A percentile compares a stretch with the other conserved stretches of the same genome.
Conservation (phyloP, 805 yeast genomes). For the Torulaspora gathmanii region DNA sequence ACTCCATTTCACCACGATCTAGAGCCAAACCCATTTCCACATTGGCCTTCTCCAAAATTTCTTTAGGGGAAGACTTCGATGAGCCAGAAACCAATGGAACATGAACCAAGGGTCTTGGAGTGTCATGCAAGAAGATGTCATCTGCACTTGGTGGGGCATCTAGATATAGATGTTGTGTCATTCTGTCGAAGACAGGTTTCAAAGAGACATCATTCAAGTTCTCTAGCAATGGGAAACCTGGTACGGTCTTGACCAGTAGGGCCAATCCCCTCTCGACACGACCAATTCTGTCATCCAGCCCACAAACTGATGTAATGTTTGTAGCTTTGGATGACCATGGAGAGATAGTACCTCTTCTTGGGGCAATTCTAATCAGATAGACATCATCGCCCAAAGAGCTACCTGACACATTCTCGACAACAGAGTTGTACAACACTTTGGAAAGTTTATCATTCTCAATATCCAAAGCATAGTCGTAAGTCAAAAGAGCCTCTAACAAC, state of each 20-base stretch:
- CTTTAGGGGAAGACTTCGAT: slow-evolving; percentile 35
- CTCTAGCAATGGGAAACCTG: slow-evolving; percentile 62
- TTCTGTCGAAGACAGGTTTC: slow-evolving; percentile 79
- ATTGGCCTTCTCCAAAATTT: slow-evolving; percentile 70
- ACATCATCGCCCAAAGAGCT: slow-evolving; percentile 40
- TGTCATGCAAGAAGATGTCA: slow-evolving; percentile 72
- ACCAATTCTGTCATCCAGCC: slow-evolving; percentile 62
- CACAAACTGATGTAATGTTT: slow-evolving; percentile 85
- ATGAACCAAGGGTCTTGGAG: slow-evolving; percentile 76
- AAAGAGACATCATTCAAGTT: slow-evolving; percentile 53
- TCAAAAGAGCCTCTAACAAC: slow-evolving; percentile 57
- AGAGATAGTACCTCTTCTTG: slow-evolving; percentile 93
- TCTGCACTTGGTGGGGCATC: slow-evolving; percentile 57
- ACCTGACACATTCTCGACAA: slow-evolving; percentile 21
- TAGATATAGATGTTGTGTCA: slow-evolving; percentile 76
- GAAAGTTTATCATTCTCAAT: slow-evolving; percentile 38
- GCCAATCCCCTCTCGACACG: slow-evolving; percentile 91
- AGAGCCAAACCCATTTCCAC: slow-evolving; percentile 86
- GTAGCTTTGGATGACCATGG: slow-evolving; percentile 99
- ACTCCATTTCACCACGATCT: slow-evolving; percentile 88
- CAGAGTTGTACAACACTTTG: slow-evolving; percentile 27
- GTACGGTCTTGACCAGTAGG: slow-evolving; percentile 62
- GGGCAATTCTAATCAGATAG: slow-evolving; percentile 69
- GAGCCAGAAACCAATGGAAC: slow-evolving; percentile 55
- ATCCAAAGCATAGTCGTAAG: slow-evolving; percentile 69